Evolutionary conservation across 345 rosid genomes (phyloP).

Genomic region (Raphanus raphanistrum): DNA sequence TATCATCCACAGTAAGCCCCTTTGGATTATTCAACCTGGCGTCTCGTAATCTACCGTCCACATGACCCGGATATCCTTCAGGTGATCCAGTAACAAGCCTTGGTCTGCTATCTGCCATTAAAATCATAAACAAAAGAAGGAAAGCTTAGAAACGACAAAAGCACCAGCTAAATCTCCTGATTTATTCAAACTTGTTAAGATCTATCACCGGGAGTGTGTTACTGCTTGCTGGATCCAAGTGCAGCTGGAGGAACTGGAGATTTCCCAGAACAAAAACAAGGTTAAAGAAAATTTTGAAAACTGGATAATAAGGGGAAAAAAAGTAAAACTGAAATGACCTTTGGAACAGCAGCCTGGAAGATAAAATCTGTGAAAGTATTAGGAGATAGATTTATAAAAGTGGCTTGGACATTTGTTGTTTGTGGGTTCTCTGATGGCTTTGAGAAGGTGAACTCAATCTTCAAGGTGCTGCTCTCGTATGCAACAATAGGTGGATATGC

Average conservation of each 20-base stretch:
- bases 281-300: background rate
- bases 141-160: too few species aligned
- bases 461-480: slow-evolving; percentile 79
- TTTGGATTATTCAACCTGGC: slow-evolving; percentile 92
- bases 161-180: too few species aligned
- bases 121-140: too few species aligned
- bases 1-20: slow-evolving; percentile 84
- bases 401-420: slow-evolving; percentile 63
- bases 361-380: slow-evolving; percentile 69
- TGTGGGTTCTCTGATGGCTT: slow-evolving; percentile 76
- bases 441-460: slow-evolving; percentile 73
- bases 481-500: slow-evolving; percentile 78
- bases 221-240: slow-evolving; percentile 89
- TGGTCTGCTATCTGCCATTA: slow-evolving; percentile 57
- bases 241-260: slow-evolving; percentile 90
- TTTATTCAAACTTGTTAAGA: too few species aligned
- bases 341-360: slow-evolving; percentile 99
- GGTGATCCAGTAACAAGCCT: slow-evolving; percentile 87
- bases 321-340: slow-evolving; percentile 49
- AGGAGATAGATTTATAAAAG: slow-evolving; percentile 72
- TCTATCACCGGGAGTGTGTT: slow-evolving; percentile 67
- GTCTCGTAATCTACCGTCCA: slow-evolving; percentile 83
- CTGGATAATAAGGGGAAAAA: background rate
- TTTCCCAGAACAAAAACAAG: slow-evolving; percentile 8
- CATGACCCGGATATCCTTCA: slow-evolving; percentile 82